Evolutionary conservation across 2,329 filamentous ascomycete species (phyloP).

Genomic region (Scedosporium dehoogii): DNA sequence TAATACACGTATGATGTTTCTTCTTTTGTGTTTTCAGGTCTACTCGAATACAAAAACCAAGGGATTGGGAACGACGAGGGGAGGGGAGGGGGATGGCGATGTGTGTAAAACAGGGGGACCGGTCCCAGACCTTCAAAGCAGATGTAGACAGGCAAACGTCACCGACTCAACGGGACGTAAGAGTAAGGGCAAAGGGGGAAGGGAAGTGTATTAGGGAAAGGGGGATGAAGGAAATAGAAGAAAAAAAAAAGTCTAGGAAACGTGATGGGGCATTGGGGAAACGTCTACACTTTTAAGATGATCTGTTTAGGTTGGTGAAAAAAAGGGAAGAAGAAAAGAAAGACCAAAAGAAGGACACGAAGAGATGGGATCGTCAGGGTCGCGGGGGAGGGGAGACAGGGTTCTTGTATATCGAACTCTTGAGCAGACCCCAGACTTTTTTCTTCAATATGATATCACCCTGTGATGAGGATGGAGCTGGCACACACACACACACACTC

Average conservation of each 20-base stretch:
- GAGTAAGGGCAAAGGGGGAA: not conserved
- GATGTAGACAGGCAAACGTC: not conserved
- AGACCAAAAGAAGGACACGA: not conserved
- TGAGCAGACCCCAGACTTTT: not conserved
- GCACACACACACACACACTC: not conserved
- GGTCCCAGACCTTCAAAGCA: not conserved
- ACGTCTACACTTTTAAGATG: not conserved
- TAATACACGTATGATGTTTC: not conserved
- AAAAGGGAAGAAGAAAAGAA: not conserved
- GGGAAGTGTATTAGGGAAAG: not conserved
- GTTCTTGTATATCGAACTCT: not conserved
- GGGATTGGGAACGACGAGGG: not conserved
- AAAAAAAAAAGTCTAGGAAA: not conserved
- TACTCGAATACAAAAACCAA: not conserved
- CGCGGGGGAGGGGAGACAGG: not conserved
- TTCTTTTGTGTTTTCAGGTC: not conserved
- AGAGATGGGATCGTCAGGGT: not conserved
- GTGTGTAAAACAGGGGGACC: not conserved
- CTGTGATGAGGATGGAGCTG: not conserved
- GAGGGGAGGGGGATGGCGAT: too few species aligned
- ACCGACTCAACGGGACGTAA: not conserved
- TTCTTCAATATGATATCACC: too few species aligned
- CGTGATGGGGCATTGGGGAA: not conserved
- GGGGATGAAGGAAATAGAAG: not conserved
- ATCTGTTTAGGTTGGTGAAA: not conserved